Evolutionary conservation across 106 monocot species (phyloP).

Genomic region (Triglochin maritima): DNA sequence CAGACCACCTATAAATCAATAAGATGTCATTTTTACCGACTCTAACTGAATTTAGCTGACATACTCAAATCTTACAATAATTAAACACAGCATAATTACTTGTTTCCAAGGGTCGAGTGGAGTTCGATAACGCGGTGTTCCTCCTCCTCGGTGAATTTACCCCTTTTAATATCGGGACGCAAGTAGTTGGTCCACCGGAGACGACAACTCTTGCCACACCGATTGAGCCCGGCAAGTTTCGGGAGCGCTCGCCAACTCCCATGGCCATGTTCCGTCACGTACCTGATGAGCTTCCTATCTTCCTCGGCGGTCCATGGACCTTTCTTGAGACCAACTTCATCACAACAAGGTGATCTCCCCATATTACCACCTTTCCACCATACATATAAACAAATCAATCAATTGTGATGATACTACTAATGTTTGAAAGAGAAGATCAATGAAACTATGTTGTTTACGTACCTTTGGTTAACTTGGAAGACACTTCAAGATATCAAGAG

Average conservation of each 20-base stretch:
- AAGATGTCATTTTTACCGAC: no score
- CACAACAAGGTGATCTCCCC: not conserved
- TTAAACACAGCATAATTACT: not conserved
- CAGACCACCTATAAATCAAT: not conserved
- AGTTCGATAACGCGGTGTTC: not conserved
- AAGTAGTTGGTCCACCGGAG: conserved; percentile 30
- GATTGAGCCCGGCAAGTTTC: not conserved
- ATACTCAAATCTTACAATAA: not conserved
- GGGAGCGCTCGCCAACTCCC: not conserved
- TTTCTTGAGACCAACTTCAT: not conserved
- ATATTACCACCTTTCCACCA: not conserved
- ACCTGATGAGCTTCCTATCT: not conserved
- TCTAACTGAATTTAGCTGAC: not conserved
- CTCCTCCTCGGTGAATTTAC: conserved; percentile 21
- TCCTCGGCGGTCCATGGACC: conserved; percentile 2
- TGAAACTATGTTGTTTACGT: no score
- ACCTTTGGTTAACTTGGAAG: no score
- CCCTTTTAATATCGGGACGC: no score
- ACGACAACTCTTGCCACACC: not conserved
- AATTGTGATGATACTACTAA: no score
- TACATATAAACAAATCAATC: no score
- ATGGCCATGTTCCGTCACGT: not conserved
- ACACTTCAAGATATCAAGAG: no score
- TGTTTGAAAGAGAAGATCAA: no score
- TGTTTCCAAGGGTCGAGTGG: not conserved